phyloP scores from a whole-genome alignment of 2,329 filamentous ascomycete genomes.

The Taxawa tesnikishii region DNA sequence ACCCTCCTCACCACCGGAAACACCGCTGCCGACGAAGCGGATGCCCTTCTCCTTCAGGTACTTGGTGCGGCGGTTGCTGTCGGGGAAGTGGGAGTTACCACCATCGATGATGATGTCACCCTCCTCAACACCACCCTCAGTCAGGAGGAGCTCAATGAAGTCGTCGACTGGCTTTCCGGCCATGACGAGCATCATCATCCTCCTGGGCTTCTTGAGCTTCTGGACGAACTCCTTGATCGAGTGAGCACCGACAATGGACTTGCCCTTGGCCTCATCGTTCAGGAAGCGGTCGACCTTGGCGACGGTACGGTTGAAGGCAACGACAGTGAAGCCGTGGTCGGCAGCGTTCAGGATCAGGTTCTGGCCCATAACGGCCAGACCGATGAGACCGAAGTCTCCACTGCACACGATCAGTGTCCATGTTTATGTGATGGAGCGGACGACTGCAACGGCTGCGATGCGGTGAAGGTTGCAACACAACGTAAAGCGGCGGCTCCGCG shows the following conservation, averaged over 20 bases:
- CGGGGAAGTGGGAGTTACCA: conserved; percentile 98
- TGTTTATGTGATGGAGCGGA: conserved; percentile 1
- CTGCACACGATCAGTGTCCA: no score
- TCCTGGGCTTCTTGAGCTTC: conserved; percentile 95
- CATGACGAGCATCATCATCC: conserved; percentile 98
- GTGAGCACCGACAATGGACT: conserved; percentile 88
- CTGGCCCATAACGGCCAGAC: conserved; percentile 40
- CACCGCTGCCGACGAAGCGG: conserved; percentile 91
- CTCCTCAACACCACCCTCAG: conserved; percentile 52
- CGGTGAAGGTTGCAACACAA: no score
- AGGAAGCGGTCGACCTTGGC: conserved; percentile 76
- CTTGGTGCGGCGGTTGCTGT: conserved; percentile 92
- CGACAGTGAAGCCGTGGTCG: conserved; percentile 73
- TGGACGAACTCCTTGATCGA: conserved; percentile 85
- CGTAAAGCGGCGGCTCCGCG: no score
- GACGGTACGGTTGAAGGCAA: conserved; percentile 97
- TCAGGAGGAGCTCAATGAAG: conserved; percentile 90
- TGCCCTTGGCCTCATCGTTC: conserved; percentile 48
- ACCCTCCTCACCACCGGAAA: conserved; percentile 98
- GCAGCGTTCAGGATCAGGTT: conserved; percentile 44
- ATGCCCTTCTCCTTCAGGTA: conserved; percentile 82
- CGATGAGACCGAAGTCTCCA: conserved; percentile 43
- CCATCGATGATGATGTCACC: conserved; percentile 99
- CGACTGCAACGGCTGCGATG: no score
- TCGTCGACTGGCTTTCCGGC: conserved; percentile 95